phyloP scores from a whole-genome alignment of 2,329 filamentous ascomycete genomes.

The Aspergillus sp. region DNA sequence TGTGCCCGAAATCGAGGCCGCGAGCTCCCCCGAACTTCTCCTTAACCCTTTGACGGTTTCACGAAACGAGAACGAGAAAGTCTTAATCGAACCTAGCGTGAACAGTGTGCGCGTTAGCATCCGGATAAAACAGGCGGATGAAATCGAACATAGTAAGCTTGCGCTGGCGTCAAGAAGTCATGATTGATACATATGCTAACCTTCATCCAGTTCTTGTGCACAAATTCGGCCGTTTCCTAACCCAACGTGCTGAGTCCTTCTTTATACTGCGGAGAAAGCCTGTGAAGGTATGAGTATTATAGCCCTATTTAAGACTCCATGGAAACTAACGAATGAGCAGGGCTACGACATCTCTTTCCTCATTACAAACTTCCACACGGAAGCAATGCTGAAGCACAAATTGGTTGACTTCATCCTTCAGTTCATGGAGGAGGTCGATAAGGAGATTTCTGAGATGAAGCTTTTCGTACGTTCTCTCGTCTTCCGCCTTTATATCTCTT shows the following conservation, averaged over 20 bases:
- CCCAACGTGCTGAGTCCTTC: conserved; percentile 92
- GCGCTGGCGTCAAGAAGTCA: not conserved
- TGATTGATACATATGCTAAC: not conserved
- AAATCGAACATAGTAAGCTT: conserved; percentile 76
- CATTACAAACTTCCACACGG: conserved; percentile 98
- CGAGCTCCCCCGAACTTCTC: conserved; percentile 88
- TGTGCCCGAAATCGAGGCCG: conserved; percentile 94
- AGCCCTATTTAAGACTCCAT: not conserved
- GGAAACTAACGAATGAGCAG: conserved; percentile 50
- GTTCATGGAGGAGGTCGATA: conserved; percentile 99
- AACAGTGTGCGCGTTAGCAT: conserved; percentile 98
- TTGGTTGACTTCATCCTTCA: conserved; percentile 98
- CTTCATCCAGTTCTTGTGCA: conserved; percentile 69
- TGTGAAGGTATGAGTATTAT: conserved; percentile 66
- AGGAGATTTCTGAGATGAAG: conserved; percentile 99
- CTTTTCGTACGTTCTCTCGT: conserved; percentile 71
- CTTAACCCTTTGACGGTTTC: conserved; percentile 87
- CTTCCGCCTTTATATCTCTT: not conserved
- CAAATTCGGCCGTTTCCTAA: conserved; percentile 97
- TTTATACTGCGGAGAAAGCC: conserved; percentile 95
- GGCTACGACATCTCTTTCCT: conserved; percentile 98
- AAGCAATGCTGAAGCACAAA: conserved; percentile 99
- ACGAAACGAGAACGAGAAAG: conserved; percentile 94
- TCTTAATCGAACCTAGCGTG: conserved; percentile 92
- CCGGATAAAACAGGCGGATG: conserved; percentile 98